A percentile compares a stretch with the other conserved stretches of the same genome.
These are phyloP conservation scores for Mucor saturninus DNA, from an alignment of 371 early-diverging fungal species.

Conservation along the genomic window DNA sequence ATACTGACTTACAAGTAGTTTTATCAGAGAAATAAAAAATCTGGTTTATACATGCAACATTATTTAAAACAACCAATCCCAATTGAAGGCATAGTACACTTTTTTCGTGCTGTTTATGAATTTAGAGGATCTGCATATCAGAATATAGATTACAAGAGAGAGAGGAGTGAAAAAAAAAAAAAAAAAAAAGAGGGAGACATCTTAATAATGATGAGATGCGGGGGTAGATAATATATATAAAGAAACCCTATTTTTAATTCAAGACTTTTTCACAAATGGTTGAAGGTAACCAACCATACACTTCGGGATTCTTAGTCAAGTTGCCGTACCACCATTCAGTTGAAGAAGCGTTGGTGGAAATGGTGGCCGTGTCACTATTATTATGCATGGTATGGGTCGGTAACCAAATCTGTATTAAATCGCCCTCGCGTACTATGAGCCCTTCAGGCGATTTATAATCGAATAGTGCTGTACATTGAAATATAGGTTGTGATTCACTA, in stretches of 20 bases:
- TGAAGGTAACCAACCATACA: constrained; percentile 21
- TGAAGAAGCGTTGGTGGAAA: background rate
- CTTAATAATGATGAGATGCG: too few relatives aligned
- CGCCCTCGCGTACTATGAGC: constrained; percentile 21
- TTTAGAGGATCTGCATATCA: too few relatives aligned
- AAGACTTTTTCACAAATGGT: constrained; percentile 12
- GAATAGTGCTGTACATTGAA: constrained; percentile 18
- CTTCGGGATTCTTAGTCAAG: constrained; percentile 1
- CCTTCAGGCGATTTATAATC: constrained; percentile 26
- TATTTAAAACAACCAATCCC: too few relatives aligned
- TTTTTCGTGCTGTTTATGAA: too few relatives aligned
- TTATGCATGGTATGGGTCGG: constrained; percentile 1
- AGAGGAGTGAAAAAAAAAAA: too few relatives aligned
- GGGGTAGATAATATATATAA: background rate
- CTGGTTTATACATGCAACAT: too few relatives aligned
- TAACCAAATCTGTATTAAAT: constrained; percentile 27
- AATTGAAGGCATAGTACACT: too few relatives aligned
- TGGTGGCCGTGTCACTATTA: background rate
- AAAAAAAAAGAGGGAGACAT: too few relatives aligned
- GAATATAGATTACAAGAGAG: too few relatives aligned
- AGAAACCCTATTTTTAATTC: background rate
- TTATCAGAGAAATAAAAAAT: too few relatives aligned
- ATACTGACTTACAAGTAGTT: too few relatives aligned
- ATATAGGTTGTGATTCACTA: constrained; percentile 21
- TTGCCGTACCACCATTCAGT: constrained; percentile 30